These are phyloP conservation scores for Bipolaris gigantea DNA, from an alignment of 2,329 filamentous ascomycete genomes.

Conservation along the genomic window DNA sequence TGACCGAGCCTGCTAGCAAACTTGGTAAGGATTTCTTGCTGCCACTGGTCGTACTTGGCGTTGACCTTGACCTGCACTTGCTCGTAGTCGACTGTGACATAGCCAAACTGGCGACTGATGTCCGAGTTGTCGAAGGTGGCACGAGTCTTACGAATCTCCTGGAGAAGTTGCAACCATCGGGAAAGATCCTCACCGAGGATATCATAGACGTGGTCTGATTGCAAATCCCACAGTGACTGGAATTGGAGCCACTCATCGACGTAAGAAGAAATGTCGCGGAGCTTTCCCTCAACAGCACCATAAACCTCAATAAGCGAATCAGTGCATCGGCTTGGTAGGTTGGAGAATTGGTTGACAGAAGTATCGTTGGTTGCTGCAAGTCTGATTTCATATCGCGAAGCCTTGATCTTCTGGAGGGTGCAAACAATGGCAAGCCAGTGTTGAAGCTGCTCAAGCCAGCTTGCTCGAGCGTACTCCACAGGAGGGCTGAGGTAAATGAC, in stretches of 20 bases:
- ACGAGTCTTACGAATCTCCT: slow-evolving; percentile 93
- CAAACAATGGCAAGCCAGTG: slow-evolving; percentile 92
- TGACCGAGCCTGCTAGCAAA: slow-evolving; percentile 87
- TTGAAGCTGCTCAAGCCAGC: slow-evolving; percentile 91
- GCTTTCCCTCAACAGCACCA: slow-evolving; percentile 77
- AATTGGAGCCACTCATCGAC: slow-evolving; percentile 99
- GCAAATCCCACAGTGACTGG: slow-evolving; percentile 96
- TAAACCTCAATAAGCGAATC: slow-evolving; percentile 80
- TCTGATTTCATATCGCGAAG: slow-evolving; percentile 90
- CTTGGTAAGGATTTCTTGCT: slow-evolving; percentile 92
- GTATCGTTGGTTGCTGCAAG: slow-evolving; percentile 64
- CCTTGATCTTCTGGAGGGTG: slow-evolving; percentile 90
- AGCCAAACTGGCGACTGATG: slow-evolving; percentile 87
- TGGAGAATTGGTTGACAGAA: slow-evolving; percentile 71
- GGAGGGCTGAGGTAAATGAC: slow-evolving; percentile 96
- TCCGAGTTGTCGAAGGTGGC: slow-evolving; percentile 97
- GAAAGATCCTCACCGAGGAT: slow-evolving; percentile 87
- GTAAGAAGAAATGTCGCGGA: slow-evolving; percentile 78
- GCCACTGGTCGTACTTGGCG: slow-evolving; percentile 99
- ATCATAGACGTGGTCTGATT: slow-evolving; percentile 93
- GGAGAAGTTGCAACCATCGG: slow-evolving; percentile 91
- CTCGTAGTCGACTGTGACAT: slow-evolving; percentile 94
- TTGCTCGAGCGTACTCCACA: slow-evolving; percentile 85
- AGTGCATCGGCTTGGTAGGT: slow-evolving; percentile 82
- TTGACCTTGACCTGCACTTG: slow-evolving; percentile 99